A percentile compares a stretch with the other conserved stretches of the same genome.
Conservation (phyloP, 306 rosid genomes). For the Medicago arabica region DNA sequence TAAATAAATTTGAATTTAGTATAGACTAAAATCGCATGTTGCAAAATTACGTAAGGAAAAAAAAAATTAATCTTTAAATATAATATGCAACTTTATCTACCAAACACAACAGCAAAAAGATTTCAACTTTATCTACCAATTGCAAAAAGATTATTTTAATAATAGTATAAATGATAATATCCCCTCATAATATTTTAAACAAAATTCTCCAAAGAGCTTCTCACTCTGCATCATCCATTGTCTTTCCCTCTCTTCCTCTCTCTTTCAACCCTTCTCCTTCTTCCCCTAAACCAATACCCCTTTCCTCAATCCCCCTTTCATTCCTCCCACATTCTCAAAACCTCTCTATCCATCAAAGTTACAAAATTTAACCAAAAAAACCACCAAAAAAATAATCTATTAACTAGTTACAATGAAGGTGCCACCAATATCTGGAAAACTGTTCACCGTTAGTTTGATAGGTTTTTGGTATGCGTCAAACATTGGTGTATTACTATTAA, state of each 20-base stretch:
- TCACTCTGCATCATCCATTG: slow-evolving; percentile 53
- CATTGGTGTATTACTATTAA: slow-evolving; percentile 53
- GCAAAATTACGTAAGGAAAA: too few species aligned
- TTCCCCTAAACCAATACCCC: slow-evolving; percentile 41
- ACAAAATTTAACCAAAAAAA: background rate
- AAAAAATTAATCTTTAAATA: too few species aligned
- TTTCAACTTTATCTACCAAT: background rate
- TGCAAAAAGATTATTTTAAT: background rate
- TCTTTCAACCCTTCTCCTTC: slow-evolving; percentile 34
- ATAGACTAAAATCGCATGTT: too few species aligned
- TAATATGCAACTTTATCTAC: background rate
- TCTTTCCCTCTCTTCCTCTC: slow-evolving; percentile 37
- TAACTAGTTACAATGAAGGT: slow-evolving; percentile 33
- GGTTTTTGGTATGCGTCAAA: slow-evolving; percentile 52
- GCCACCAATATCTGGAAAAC: slow-evolving; percentile 32
- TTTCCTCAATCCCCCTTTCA: slow-evolving; percentile 5
- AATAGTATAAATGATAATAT: slow-evolving; percentile 39
- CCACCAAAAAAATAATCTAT: background rate
- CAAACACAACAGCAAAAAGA: background rate
- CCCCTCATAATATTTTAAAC: slow-evolving; percentile 28
- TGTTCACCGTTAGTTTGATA: slow-evolving; percentile 46
- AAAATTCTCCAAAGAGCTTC: slow-evolving; percentile 43
- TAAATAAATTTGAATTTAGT: too few species aligned
- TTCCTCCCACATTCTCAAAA: slow-evolving; percentile 30
- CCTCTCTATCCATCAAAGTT: slow-evolving; percentile 29